Conservation (phyloP, 73 alveolate genomes). For the Stentor roeselii region DNA sequence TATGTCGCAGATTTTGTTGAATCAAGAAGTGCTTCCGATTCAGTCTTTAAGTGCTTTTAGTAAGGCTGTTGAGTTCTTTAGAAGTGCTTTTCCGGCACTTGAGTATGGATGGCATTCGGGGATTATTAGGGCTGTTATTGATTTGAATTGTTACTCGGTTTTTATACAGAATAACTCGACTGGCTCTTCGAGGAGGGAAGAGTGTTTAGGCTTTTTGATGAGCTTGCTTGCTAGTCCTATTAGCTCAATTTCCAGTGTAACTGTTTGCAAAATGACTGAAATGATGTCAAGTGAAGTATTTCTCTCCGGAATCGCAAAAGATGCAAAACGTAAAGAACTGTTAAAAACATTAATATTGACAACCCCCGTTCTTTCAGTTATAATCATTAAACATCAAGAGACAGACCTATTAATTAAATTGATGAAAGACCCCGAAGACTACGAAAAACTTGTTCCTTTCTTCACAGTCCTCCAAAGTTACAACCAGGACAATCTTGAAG, state of each 20-base stretch:
- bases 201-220: background rate
- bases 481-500: background rate
- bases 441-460: slow-evolving; percentile 3
- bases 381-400: background rate
- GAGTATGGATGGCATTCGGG: background rate
- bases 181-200: background rate
- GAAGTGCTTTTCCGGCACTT: background rate
- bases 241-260: background rate
- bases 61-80: slow-evolving; percentile 2
- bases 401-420: background rate
- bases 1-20: background rate
- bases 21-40: background rate
- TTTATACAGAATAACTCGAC: background rate
- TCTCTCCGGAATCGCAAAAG: background rate
- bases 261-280: background rate
- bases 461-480: background rate
- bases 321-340: background rate
- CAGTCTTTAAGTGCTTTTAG: background rate
- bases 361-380: background rate
- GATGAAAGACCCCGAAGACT: background rate
- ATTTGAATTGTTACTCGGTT: background rate
- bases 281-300: background rate
- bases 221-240: background rate
- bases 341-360: background rate
- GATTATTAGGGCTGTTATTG: background rate